These are phyloP conservation scores for Hyaloscypha variabilis DNA, from an alignment of 495 filamentous ascomycete genomes.

Conservation along the genomic window DNA sequence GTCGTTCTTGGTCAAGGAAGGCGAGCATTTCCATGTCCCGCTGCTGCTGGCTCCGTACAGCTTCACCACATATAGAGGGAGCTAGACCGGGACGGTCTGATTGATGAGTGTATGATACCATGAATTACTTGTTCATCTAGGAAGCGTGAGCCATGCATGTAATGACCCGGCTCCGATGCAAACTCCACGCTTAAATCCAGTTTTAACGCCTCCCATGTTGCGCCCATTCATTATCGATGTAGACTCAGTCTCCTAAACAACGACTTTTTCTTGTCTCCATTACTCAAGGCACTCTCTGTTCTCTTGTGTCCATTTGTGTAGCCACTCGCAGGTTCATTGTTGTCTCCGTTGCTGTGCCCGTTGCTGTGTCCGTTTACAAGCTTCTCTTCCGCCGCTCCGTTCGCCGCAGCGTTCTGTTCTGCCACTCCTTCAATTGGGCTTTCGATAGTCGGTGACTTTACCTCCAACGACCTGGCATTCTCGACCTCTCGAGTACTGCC, in stretches of 20 bases:
- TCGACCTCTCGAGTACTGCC: constrained; percentile 17
- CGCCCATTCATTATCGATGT: constrained; percentile 10
- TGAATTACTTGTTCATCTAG: background rate
- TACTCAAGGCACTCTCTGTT: constrained; percentile 4
- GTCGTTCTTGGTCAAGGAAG: constrained; percentile 73
- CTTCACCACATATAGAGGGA: constrained; percentile 92
- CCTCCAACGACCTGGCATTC: background rate
- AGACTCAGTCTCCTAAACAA: constrained; percentile 19
- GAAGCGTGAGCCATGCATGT: background rate
- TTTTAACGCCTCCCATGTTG: background rate
- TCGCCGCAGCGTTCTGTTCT: background rate
- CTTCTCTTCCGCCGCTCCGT: background rate
- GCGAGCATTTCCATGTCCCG: constrained; percentile 90
- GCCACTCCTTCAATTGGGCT: background rate
- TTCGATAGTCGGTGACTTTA: background rate
- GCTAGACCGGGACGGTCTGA: constrained; percentile 34
- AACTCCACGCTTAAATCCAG: constrained; percentile 6
- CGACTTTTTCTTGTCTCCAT: constrained; percentile 14
- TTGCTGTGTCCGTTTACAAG: no score
- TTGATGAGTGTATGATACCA: background rate
- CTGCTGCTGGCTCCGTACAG: constrained; percentile 86
- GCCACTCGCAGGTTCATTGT: background rate
- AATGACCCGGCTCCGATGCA: background rate
- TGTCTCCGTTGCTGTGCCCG: no score
- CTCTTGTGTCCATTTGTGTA: background rate